Evolutionary conservation across 371 early-diverging fungal genomes (phyloP), one percentile per base, ranked within the genome.

Genomic region (Dentiscutata heterogama): DNA sequence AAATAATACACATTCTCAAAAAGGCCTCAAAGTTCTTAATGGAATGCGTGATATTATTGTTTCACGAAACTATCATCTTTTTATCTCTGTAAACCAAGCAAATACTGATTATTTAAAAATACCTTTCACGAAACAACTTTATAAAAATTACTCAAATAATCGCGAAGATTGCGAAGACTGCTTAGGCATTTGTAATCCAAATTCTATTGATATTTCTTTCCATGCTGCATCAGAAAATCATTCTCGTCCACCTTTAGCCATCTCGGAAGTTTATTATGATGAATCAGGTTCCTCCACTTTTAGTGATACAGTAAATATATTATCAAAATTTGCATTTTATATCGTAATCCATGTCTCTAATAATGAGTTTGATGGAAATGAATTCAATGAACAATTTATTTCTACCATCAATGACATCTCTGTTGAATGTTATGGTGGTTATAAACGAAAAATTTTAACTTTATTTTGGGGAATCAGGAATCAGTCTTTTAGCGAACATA

Each of bases 211-310:
- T 29, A 54, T 74, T 20, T 53, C 56, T 31, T 74, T 74, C 20
- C 74, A 74, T 56, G 7, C 74, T 2, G 74, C 74, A 25, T 74
- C 74, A 2, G 56, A 74, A 74, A 74, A 74, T 74, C 13, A 56
- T 46, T 27, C 25, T 25, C 74, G 74, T 13, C 46, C 13, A 29
- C 56, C 74, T 46, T 7, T 56, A 16, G 56, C 56, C 16, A 74
- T 74, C n/a, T 25, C 56, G 2, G 56, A 74, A 56, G 51, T 31
- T 51, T 74, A 74, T 29, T 25, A 50, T 25, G 31, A 54, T 25
- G 74, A 74, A 54, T 1, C 13, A 3, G 4, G 27, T 3, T 10
- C 46, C 18, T 16, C 46, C 0, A 18, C 6, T 8, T 22, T 74
- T 20, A n/a, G 25, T 7, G 20, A 27, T 31, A 0, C 53, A 46